Conservation (phyloP, 352 stramenopile species). For the Plasmopara halstedii region DNA sequence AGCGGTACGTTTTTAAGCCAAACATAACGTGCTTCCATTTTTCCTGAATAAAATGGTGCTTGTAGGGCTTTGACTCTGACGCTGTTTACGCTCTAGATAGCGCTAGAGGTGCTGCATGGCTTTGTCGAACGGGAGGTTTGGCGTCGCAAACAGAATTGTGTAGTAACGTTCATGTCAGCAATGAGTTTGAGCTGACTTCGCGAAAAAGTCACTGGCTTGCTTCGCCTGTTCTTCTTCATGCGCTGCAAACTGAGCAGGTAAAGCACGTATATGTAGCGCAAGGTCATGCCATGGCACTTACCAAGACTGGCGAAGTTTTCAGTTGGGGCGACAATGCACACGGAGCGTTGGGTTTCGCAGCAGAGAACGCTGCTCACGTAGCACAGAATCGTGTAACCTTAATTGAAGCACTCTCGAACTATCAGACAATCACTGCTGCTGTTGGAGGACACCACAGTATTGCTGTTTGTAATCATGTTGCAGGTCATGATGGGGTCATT, state of each 20-base stretch:
- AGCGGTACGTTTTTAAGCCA: conserved; percentile 31
- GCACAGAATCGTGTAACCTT: conserved; percentile 46
- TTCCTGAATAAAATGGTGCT: conserved; percentile 3
- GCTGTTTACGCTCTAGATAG: conserved; percentile 63
- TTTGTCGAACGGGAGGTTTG: conserved; percentile 68
- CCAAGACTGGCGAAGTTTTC: conserved; percentile 85
- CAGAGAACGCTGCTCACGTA: conserved; percentile 36
- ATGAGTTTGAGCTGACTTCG: conserved; percentile 39
- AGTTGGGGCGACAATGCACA: conserved; percentile 94
- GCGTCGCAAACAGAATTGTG: conserved; percentile 62
- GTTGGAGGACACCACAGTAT: conserved; percentile 59
- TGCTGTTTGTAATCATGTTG: conserved; percentile 60
- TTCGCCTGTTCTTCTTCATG: conserved; percentile 59
- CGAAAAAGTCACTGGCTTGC: conserved; percentile 63
- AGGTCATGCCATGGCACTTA: conserved; percentile 66
- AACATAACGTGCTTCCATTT: background rate
- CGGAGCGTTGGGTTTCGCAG: conserved; percentile 50
- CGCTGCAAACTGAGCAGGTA: conserved; percentile 51
- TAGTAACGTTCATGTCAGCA: conserved; percentile 24
- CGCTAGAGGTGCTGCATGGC: conserved; percentile 43
- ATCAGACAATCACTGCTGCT: conserved; percentile 42
- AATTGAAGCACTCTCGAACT: conserved; percentile 46
- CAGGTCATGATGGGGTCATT: conserved; percentile 50
- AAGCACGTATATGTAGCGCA: conserved; percentile 38
- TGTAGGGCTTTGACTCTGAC: conserved; percentile 52